Evolutionary conservation across 2,329 filamentous ascomycete species (phyloP).

Genomic region (Beauveria medogensis): DNA sequence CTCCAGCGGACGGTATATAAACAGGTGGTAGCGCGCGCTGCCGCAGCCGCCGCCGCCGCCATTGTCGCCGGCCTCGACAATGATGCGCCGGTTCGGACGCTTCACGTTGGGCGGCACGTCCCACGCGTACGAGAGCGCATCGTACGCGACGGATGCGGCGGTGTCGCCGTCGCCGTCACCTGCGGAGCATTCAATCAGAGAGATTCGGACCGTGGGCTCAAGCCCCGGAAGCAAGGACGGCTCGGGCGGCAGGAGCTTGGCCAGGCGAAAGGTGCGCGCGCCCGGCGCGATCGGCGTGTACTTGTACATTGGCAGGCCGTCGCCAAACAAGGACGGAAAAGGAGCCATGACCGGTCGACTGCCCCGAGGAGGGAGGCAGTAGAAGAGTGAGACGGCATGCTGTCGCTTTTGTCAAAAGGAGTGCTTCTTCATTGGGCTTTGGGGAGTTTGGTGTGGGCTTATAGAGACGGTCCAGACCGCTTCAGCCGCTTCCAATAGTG

Average conservation of each 20-base stretch:
- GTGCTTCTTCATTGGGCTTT: too few relatives aligned
- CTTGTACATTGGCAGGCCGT: background rate
- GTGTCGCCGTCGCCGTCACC: background rate
- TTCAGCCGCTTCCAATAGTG: constrained; percentile 11
- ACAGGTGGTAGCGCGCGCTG: constrained; percentile 10
- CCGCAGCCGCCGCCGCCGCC: too few relatives aligned
- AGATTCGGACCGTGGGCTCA: constrained; percentile 19
- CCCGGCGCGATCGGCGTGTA: constrained; percentile 11
- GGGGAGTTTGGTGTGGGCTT: background rate
- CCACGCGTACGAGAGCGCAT: constrained; percentile 26
- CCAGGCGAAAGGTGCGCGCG: constrained; percentile 17
- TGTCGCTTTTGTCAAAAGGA: too few relatives aligned
- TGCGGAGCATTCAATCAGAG: constrained; percentile 18
- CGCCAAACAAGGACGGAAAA: background rate
- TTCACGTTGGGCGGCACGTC: constrained; percentile 9
- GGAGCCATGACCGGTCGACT: background rate
- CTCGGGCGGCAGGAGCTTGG: constrained; percentile 18
- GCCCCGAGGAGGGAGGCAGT: background rate
- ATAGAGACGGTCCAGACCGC: background rate
- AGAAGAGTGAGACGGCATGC: background rate
- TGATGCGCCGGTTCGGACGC: constrained; percentile 18
- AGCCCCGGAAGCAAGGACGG: constrained; percentile 14
- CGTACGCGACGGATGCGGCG: constrained; percentile 14
- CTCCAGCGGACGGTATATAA: constrained; percentile 23
- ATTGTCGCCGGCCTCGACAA: constrained; percentile 16